Evolutionary conservation across 1,284 basidiomycete species (phyloP), one percentile per base, ranked within the genome.

Genomic region (Heterobasidion occidentale): DNA sequence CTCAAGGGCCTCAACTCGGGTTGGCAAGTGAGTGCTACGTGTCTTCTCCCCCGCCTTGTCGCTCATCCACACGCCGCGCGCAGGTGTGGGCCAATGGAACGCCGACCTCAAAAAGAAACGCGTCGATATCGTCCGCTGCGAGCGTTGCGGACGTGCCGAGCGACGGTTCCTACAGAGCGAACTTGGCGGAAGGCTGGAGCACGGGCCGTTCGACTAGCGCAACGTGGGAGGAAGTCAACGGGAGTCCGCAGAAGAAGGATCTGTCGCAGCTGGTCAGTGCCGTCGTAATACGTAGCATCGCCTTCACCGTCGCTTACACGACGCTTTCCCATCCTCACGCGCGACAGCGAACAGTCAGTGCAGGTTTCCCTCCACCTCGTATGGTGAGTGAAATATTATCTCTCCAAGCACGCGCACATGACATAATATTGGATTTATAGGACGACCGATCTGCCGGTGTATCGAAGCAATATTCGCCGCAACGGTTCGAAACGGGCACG

Each of bases 61-160:
- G 56, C 58, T 60, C 34, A 54, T 51, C 56, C 53, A 45, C 46
- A 27, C n/a, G 9, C 51, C 27, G 33, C 52, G 19, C 34, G 45
- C 35, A 88, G 86, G 79, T 84, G 55, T 88, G 86, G 85, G 75
- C 74, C 50, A 74, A 77, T 63, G 65, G 73, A 20, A 67, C 76
- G 47, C 72, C 78, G 36, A 69, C 74, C 33, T 76, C 80, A 8
- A 79, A 79, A 64, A 75, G 83, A 61, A 85, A 85, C 61, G 72
- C 83, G 11, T 87, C 85, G 15, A 74, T 77, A 55, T 85, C 83
- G 51, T 87, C 84, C 15, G 76, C 73, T 36, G 67, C 78, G 20
- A 83, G 82, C 62, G 70, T 72, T 33, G 71, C 78, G 33, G 67
- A 77, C 19, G 70, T 73, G 42, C 78, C 77, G 58, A 64, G 67